phyloP scores from a whole-genome alignment of 306 rosid species.

The Biancaea sappan region DNA sequence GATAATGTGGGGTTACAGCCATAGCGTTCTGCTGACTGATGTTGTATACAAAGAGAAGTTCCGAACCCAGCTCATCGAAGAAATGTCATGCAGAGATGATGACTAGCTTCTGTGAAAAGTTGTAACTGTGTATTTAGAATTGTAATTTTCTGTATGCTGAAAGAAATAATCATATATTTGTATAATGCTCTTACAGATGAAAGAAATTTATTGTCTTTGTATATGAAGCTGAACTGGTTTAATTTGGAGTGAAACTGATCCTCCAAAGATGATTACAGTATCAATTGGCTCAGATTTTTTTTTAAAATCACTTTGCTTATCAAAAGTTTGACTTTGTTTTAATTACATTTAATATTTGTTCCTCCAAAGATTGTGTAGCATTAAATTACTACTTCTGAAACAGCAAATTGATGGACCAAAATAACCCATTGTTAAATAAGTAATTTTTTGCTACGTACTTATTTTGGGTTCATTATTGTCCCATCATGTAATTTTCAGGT shows the following conservation, averaged over 20 bases:
- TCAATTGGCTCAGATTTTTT: not conserved
- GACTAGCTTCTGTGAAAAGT: constrained; percentile 38
- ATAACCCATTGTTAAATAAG: no score
- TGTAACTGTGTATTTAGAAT: constrained; percentile 39
- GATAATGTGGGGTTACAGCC: constrained; percentile 38
- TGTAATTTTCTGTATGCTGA: constrained; percentile 43
- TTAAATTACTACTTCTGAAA: no score
- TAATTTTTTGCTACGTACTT: no score
- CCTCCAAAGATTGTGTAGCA: no score
- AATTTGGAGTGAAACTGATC: not conserved
- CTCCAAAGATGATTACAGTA: not conserved
- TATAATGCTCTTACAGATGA: constrained; percentile 7
- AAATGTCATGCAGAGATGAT: constrained; percentile 27
- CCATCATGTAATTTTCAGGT: no score
- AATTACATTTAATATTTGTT: no score
- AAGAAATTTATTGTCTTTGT: not conserved
- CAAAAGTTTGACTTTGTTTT: no score
- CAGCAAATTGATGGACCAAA: no score
- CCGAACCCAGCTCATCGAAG: constrained; percentile 30
- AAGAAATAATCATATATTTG: constrained; percentile 26
- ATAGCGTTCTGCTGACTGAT: constrained; percentile 33
- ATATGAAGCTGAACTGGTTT: not conserved
- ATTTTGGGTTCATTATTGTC: no score
- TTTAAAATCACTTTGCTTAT: no score
- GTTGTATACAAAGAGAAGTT: constrained; percentile 40